Conservation (phyloP, 1,284 basidiomycete species). For the Ceratobasidium sp. region DNA sequence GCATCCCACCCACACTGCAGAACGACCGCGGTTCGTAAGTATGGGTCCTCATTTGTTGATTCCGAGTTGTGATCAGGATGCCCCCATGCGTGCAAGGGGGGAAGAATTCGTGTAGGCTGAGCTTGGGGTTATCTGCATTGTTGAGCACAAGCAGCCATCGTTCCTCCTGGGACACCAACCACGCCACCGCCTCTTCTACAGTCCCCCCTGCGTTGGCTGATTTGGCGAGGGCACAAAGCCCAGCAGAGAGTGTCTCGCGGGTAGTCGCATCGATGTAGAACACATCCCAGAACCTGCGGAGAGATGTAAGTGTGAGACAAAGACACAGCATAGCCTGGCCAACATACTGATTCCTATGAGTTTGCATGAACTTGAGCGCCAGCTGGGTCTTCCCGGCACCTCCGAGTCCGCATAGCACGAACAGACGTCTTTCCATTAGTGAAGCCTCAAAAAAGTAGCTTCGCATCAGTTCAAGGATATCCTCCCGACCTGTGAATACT, state of each 20-base stretch:
- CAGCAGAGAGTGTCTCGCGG: neutral
- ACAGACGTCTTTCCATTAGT: neutral
- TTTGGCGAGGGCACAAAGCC: neutral
- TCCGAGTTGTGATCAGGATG: slow-evolving; percentile 37
- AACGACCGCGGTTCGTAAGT: neutral
- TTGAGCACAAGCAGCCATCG: slow-evolving; percentile 36
- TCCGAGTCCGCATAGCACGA: slow-evolving; percentile 26
- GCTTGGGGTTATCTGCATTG: neutral
- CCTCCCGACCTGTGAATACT: slow-evolving; percentile 7
- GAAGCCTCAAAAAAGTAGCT: neutral
- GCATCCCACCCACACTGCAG: slow-evolving; percentile 28
- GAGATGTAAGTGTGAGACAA: too few relatives aligned
- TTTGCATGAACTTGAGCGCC: slow-evolving; percentile 9
- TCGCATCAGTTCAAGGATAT: neutral
- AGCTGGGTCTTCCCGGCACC: slow-evolving; percentile 11
- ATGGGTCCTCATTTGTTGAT: neutral
- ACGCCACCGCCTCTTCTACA: slow-evolving; percentile 9
- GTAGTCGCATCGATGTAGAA: slow-evolving; percentile 19
- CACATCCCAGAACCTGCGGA: slow-evolving; percentile 2
- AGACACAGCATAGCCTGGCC: neutral
- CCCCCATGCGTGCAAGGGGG: slow-evolving; percentile 20
- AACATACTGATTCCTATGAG: neutral
- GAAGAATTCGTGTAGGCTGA: slow-evolving; percentile 1
- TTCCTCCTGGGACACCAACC: slow-evolving; percentile 9
- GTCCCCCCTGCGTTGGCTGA: slow-evolving; percentile 1